These are phyloP conservation scores for Flagelloscypha sp. DNA, from an alignment of 768 basidiomycete genomes.

Conservation along the genomic window DNA sequence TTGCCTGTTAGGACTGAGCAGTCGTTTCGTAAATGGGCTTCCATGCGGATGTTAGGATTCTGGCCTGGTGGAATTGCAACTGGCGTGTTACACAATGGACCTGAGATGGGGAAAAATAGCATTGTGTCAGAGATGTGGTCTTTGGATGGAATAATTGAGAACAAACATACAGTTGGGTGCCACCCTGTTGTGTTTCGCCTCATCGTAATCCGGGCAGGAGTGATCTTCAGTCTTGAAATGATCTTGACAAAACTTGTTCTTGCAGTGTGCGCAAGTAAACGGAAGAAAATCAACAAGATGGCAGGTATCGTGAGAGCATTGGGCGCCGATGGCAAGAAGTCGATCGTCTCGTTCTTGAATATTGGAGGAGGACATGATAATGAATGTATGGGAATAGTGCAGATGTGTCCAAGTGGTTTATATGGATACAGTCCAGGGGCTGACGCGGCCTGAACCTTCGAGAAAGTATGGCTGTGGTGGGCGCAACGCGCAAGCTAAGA, in stretches of 20 bases:
- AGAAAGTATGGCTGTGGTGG: too few relatives aligned
- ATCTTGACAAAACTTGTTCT: conserved; percentile 62
- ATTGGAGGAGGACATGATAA: conserved; percentile 20
- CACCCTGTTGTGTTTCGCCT: conserved; percentile 60
- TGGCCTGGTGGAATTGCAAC: conserved; percentile 70
- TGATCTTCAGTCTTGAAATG: conserved; percentile 70
- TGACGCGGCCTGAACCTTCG: too few relatives aligned
- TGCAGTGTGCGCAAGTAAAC: conserved; percentile 80
- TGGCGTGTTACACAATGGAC: conserved; percentile 70
- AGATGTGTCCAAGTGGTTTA: too few relatives aligned
- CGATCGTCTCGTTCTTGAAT: conserved; percentile 38
- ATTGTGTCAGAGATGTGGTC: neutral
- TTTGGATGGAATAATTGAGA: neutral
- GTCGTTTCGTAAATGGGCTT: conserved; percentile 56
- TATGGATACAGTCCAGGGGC: too few relatives aligned
- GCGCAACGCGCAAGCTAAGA: too few relatives aligned
- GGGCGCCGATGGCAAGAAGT: conserved; percentile 59
- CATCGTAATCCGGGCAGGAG: conserved; percentile 62
- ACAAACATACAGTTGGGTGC: conserved; percentile 63
- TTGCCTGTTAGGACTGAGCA: conserved; percentile 67
- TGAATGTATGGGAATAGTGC: conserved; percentile 1
- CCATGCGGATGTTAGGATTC: conserved; percentile 79
- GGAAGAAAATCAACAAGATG: conserved; percentile 76
- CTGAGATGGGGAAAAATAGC: conserved; percentile 24
- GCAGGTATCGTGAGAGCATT: conserved; percentile 63